Evolutionary conservation across 108 stramenopile species (phyloP).

Genomic region (Cyclotella choctawhatcheeana): DNA sequence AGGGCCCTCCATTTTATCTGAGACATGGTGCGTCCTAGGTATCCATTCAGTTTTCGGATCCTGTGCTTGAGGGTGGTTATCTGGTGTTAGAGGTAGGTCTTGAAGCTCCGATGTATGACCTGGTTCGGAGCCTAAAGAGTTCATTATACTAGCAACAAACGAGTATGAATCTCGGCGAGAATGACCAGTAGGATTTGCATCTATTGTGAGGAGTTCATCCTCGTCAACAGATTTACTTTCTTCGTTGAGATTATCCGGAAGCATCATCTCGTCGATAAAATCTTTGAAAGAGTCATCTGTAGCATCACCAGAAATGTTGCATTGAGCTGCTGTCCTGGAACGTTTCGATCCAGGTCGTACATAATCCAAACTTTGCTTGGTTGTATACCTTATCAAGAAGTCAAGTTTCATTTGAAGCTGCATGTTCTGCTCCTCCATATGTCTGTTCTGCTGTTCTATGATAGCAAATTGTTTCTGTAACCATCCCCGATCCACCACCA

Average conservation of each 20-base stretch:
- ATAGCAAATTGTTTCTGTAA: not conserved
- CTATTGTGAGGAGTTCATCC: no score
- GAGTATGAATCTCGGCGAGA: no score
- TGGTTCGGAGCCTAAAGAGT: no score
- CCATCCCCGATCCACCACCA: not conserved
- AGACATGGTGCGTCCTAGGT: not conserved
- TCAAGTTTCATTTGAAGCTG: no score
- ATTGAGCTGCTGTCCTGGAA: not conserved
- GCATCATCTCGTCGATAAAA: no score
- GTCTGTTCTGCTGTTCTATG: conserved; percentile 1
- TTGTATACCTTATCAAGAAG: not conserved
- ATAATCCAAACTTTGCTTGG: not conserved
- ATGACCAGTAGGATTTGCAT: no score
- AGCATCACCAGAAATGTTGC: not conserved
- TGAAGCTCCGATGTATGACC: not conserved
- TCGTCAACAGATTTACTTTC: no score
- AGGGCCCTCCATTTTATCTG: not conserved
- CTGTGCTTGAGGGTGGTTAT: not conserved
- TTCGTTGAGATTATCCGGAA: no score
- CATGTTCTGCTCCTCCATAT: no score
- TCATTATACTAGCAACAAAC: no score
- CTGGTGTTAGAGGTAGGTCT: not conserved
- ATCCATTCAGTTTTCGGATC: not conserved
- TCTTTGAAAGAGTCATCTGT: not conserved
- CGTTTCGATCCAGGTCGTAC: not conserved